Evolutionary conservation across 768 basidiomycete species (phyloP), one percentile per base, ranked within the genome.

Genomic region (Neoboletus magnificus): DNA sequence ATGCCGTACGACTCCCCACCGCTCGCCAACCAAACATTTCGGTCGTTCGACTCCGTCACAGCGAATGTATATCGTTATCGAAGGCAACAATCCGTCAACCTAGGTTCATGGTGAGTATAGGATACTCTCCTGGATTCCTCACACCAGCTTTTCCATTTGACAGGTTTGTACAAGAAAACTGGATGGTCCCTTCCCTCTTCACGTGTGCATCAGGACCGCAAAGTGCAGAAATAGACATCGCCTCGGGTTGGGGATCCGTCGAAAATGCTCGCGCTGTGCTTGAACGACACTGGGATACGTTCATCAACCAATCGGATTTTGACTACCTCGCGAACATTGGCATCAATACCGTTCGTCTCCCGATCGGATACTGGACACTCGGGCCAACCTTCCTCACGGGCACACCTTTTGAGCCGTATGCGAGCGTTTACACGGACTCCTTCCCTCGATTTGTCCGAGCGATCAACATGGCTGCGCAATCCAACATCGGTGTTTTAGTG

Each of bases 231-330:
- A 66, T 84, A 35, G 86, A 89, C 64, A 79, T 90, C 39, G 86
- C 87, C 6, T 76, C 71, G 18, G 87, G 87, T 3, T 88, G 64
- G 64, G 57, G 61, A 11, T 66, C 64, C 12, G 12, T 48, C 9
- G 62, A 69, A 2, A 64, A 63, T 57, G 80, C 84, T 43, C 78
- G 77, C 10, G 71, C 77, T 3, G 69, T 80, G 80, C 27, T 91
- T 25, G 85, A 91, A 66, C 67, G 72, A 10, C 90, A 91, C 70
- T 91, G 89, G 87, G 85, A 89, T 66, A 78, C 73, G 1, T 91
- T 85, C 79, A 80, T 92, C 56, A 77, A 71, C 8, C 79, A 85
- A 41, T 68, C 74, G 1, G 90, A 92, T 67, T 87, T 86, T 74
- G 66, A 73, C 4, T 87, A 84, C 76, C 76, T 91, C 20, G 74